Evolutionary conservation across 768 basidiomycete genomes (phyloP), one percentile per base, ranked within the genome.

Genomic region (Trametes sanguinea): DNA sequence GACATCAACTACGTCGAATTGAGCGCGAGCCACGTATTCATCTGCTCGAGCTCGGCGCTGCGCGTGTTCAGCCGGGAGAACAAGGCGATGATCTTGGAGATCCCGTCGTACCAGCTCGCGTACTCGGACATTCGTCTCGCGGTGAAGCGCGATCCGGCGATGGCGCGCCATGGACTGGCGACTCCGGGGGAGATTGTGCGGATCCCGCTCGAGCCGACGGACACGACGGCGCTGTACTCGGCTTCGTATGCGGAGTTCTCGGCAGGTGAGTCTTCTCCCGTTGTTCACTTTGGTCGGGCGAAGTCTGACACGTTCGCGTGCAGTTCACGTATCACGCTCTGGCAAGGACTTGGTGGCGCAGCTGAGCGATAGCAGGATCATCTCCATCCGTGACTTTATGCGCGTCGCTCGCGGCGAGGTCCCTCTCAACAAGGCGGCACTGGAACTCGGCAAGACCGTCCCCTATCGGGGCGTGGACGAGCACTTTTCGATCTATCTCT

Each of bases 1-100:
- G 64, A 72, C 10, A 78, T 89, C 57, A 76, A 76, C 54, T 91
- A 90, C 63, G 88, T 91, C 37, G 90, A 92, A 65, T 72, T 92
- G 57, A 81, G 80, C 56, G 75, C 77, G 46, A 72, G 74, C 7
- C 82, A 88, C 68, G 81, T 84, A 0, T 85, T 92, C 65, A 71
- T 92, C 30, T 88, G 85, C 51, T 83, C 83, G 5, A 68, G 68
- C 1, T 64, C 67, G 17, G 71, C 76, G 8, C 67, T 92, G 39
- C 78, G 85, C 8, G 76, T 87, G 8, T 90, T 85, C 62, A 78
- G 79, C 30, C 78, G 87, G 29, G 69, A 72, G 17, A 77, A 76
- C 0, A 83, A 82, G 16, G 69, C 70, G 3, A 68, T 77, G 48
- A 76, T 84, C 6, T 68, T 85, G 48, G 76, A 81, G 35, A 66